Evolutionary conservation across 805 yeast genomes (phyloP).

Genomic region (Blastobotrys attinorum): DNA sequence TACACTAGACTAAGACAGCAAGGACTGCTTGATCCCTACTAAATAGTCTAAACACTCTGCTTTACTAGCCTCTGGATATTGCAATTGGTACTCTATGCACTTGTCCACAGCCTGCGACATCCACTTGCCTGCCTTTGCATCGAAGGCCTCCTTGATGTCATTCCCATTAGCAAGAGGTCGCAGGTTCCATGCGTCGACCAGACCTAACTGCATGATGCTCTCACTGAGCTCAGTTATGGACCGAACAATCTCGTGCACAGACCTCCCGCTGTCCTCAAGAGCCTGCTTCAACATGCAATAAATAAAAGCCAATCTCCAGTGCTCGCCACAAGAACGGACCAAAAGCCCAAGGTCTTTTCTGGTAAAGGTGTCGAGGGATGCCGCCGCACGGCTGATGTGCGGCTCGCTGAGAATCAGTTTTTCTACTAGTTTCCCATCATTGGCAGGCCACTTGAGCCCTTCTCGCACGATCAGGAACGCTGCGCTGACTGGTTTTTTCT

Average conservation of each 20-base stretch:
- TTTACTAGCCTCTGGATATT: slow-evolving; percentile 48
- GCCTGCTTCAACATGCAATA: slow-evolving; percentile 27
- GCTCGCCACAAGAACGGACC: slow-evolving; percentile 45
- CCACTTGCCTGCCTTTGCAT: slow-evolving; percentile 81
- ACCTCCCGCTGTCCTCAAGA: slow-evolving; percentile 27
- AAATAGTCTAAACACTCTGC: slow-evolving; percentile 46
- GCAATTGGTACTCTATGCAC: slow-evolving; percentile 69
- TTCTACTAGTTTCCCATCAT: slow-evolving; percentile 43
- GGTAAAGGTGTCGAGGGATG: neutral
- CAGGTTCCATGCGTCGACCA: slow-evolving; percentile 39
- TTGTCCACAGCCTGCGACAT: slow-evolving; percentile 48
- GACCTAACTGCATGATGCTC: slow-evolving; percentile 27
- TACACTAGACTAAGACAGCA: neutral
- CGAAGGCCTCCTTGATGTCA: slow-evolving; percentile 42
- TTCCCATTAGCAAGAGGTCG: slow-evolving; percentile 68
- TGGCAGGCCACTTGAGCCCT: slow-evolving; percentile 58
- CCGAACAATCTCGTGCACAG: slow-evolving; percentile 24
- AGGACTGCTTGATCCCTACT: slow-evolving; percentile 7
- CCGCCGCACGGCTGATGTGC: neutral
- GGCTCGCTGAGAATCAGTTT: neutral
- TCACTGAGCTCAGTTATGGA: slow-evolving; percentile 15
- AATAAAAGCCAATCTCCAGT: slow-evolving; percentile 40
- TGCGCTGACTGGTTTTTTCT: slow-evolving; percentile 33
- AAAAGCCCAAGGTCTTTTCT: slow-evolving; percentile 51
- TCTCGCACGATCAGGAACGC: slow-evolving; percentile 51